Evolutionary conservation across 306 rosid genomes (phyloP).

Genomic region (Rubus parviflorus): DNA sequence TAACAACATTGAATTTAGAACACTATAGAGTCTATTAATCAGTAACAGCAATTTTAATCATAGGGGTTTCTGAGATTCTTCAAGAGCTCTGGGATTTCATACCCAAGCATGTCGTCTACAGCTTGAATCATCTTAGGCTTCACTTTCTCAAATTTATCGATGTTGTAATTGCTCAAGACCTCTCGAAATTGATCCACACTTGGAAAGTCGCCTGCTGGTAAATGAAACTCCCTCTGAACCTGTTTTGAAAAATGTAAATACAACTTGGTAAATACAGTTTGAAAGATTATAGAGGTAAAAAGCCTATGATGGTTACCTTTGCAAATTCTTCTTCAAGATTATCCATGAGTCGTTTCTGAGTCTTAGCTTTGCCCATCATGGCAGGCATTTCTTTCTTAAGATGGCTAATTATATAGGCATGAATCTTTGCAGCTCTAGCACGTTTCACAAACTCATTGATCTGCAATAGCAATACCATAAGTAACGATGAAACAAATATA

Average conservation of each 20-base stretch:
- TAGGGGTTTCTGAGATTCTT: slow-evolving; percentile 52
- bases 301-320: slow-evolving; percentile 23
- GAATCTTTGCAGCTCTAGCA: slow-evolving; percentile 50
- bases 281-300: neutral
- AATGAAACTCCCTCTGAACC: slow-evolving; percentile 52
- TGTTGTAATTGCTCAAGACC: slow-evolving; percentile 39
- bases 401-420: slow-evolving; percentile 54
- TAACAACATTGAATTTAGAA: neutral
- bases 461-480: slow-evolving; percentile 18
- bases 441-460: slow-evolving; percentile 57
- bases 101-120: slow-evolving; percentile 55
- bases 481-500: neutral
- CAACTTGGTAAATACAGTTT: neutral
- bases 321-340: slow-evolving; percentile 53
- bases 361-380: slow-evolving; percentile 49
- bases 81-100: slow-evolving; percentile 48
- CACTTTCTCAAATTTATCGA: slow-evolving; percentile 49
- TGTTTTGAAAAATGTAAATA: slow-evolving; percentile 10
- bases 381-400: slow-evolving; percentile 58
- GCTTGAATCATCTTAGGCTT: slow-evolving; percentile 55
- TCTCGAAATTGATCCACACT: slow-evolving; percentile 45
- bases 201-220: slow-evolving; percentile 49
- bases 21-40: neutral
- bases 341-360: slow-evolving; percentile 50
- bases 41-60: slow-evolving; percentile 18